Base-by-base conservation (phyloP, 768 basidiomycete genomes). In the Tylopilus vinaceipallidus region DNA sequence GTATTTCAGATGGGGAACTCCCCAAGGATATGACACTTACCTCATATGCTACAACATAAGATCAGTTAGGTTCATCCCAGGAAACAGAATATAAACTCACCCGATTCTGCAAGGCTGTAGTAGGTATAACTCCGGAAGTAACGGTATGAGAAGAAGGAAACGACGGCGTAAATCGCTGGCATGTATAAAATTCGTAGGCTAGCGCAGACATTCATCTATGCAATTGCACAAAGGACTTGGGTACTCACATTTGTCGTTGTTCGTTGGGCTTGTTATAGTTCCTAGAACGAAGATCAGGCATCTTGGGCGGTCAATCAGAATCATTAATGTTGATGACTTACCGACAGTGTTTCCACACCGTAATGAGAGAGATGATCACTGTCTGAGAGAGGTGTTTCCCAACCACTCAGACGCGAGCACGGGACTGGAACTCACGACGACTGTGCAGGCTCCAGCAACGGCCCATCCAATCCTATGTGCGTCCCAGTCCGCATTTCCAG, bases 81-180 rank as follows among this genome's bases (percentile, higher is more conserved):
- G 37, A 20, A 23, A 14, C 45, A 27, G 38, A 33, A 3, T 6
- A 12, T 16, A 20, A 60, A 56, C 79, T 44, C 48, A 81, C 81
- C 72, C 43, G 72, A 62, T 70, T 81, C 73, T 41, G 73, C 70
- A 36, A 82, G 73, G 30, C 70, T 71, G 58, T 82, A 82, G 59
- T 82, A 83, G 35, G 80, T 89, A 61, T 89, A 93, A 49, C 78
- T 71, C 33, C 89, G 80, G 73, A 89, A 94, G 71, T 72, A 94
- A 2, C 91, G 81, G 60, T 90, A 95, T 23, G 88, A 88, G 58
- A 89, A 79, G 72, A 94, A 95, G 2, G 89, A 90, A 42, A 94
- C 80, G 54, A 92, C 71, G 23, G 84, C 85, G 64, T 88, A 92
- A 36, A 92, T 75, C 1, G 83, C 80, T 2, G 91, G 90, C 89